These are phyloP conservation scores for Cyberlindnera japonica DNA, from an alignment of 805 yeast species.

Conservation along the genomic window DNA sequence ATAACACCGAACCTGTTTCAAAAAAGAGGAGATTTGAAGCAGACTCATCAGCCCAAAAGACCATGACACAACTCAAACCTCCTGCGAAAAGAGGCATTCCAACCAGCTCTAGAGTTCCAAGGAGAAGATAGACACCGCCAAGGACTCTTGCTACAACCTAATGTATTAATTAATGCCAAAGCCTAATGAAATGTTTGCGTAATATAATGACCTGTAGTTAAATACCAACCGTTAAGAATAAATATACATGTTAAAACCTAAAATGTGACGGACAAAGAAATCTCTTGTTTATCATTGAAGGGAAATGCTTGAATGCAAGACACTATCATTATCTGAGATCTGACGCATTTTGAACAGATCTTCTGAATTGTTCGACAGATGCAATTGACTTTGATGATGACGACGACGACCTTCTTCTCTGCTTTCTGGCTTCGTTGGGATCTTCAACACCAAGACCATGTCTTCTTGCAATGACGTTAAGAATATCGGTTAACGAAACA, in stretches of 20 bases:
- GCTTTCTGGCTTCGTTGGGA: slow-evolving; percentile 84
- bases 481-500: slow-evolving; percentile 83
- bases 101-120: not conserved
- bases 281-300: no score
- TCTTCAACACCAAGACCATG: slow-evolving; percentile 66
- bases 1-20: not conserved
- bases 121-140: no score
- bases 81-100: not conserved
- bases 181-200: not conserved
- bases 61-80: slow-evolving; percentile 13
- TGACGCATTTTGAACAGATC: slow-evolving; percentile 37
- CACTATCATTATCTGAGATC: no score
- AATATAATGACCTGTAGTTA: not conserved
- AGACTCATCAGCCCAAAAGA: not conserved
- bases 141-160: no score
- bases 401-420: slow-evolving; percentile 60
- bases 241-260: not conserved
- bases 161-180: not conserved
- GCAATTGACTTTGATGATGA: slow-evolving; percentile 29
- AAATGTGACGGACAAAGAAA: no score
- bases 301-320: no score
- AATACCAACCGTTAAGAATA: not conserved
- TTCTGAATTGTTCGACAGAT: slow-evolving; percentile 40
- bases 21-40: slow-evolving; percentile 16
- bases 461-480: slow-evolving; percentile 73